A percentile compares a stretch with the other conserved stretches of the same genome.
These are phyloP conservation scores for Podila verticillata DNA, from an alignment of 192 early-diverging fungal species.

Conservation along the genomic window DNA sequence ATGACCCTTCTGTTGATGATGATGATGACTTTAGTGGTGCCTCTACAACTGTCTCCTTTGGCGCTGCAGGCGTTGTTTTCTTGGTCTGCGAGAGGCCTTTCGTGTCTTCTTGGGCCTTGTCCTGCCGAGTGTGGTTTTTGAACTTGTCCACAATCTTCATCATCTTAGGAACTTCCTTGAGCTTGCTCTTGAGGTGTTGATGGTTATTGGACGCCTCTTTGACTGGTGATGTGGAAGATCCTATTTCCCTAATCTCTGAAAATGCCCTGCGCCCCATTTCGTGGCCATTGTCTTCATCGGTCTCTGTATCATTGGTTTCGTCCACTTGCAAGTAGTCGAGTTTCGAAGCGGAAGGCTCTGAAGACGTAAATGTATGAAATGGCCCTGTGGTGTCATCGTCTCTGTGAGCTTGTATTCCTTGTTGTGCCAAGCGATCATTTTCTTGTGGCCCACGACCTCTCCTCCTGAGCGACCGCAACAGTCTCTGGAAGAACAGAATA, in stretches of 20 bases:
- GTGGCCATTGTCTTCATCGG: neutral
- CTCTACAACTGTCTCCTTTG: neutral
- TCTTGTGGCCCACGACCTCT: neutral
- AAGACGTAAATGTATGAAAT: neutral
- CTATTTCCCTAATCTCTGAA: neutral
- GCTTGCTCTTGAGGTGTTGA: neutral
- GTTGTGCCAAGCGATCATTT: neutral
- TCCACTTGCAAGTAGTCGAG: neutral
- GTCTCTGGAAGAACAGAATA: neutral
- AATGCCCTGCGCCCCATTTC: neutral
- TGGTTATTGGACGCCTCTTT: neutral
- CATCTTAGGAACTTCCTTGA: slow-evolving; percentile 14
- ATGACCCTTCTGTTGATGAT: neutral
- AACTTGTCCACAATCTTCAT: slow-evolving; percentile 31
- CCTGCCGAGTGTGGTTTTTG: slow-evolving; percentile 1
- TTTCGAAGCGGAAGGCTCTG: neutral
- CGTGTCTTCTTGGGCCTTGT: neutral
- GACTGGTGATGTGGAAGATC: neutral
- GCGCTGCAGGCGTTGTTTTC: neutral
- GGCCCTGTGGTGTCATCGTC: neutral
- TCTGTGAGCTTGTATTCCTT: neutral
- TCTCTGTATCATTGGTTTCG: neutral
- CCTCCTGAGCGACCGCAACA: neutral
- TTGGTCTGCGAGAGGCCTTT: neutral
- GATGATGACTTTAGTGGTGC: neutral